Evolutionary conservation across 345 rosid species (phyloP).

Genomic region (Durio zibethinus): DNA sequence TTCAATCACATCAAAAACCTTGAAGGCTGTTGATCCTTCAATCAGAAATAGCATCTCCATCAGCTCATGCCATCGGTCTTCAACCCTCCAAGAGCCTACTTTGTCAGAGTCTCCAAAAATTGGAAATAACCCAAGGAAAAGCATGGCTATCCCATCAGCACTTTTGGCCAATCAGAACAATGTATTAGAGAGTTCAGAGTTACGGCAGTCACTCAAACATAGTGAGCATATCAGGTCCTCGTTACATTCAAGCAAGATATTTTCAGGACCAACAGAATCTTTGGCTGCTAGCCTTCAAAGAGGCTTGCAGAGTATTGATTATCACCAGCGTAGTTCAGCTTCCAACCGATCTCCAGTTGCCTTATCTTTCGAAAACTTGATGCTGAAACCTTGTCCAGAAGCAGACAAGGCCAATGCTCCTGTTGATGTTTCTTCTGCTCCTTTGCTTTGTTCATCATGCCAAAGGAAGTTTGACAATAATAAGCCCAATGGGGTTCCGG

Average conservation of each 20-base stretch:
- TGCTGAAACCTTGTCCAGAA: constrained; percentile 58
- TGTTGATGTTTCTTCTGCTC: constrained; percentile 33
- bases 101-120: constrained; percentile 90
- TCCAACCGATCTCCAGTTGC: constrained; percentile 61
- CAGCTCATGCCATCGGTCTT: constrained; percentile 47
- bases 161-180: constrained; percentile 49
- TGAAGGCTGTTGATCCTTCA: constrained; percentile 34
- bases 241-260: constrained; percentile 65
- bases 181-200: constrained; percentile 39
- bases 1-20: constrained; percentile 20
- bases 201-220: constrained; percentile 36
- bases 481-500: constrained; percentile 35
- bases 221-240: constrained; percentile 68
- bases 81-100: constrained; percentile 68
- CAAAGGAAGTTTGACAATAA: constrained; percentile 40
- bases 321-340: constrained; percentile 52
- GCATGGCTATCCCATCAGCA: constrained; percentile 48
- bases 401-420: constrained; percentile 46
- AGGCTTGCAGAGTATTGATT: constrained; percentile 82
- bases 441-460: constrained; percentile 67
- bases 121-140: constrained; percentile 59
- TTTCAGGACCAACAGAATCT: constrained; percentile 66
- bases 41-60: constrained; percentile 54
- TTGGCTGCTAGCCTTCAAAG: constrained; percentile 92
- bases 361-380: constrained; percentile 75